Evolutionary conservation across 257 asterid species (phyloP).

Genomic region (Osmanthus fragrans): DNA sequence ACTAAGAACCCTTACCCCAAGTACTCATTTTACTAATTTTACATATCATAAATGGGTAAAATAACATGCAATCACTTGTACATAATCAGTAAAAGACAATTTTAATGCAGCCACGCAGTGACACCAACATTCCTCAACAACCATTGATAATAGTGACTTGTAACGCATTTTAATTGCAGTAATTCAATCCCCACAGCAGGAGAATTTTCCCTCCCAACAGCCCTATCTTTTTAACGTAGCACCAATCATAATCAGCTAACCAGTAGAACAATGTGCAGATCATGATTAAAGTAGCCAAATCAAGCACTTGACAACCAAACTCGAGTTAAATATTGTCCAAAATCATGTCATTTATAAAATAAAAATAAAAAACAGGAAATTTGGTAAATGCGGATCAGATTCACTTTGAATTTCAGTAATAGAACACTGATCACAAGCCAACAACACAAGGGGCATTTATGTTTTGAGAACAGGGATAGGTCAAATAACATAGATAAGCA

Average conservation of each 20-base stretch:
- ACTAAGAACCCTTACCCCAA: no score
- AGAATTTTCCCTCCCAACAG: not conserved
- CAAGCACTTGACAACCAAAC: not conserved
- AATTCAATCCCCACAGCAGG: no score
- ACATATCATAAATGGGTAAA: no score
- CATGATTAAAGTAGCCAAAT: not conserved
- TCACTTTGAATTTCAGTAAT: not conserved
- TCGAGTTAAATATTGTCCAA: not conserved
- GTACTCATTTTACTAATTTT: no score
- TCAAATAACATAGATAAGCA: not conserved
- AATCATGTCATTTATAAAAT: not conserved
- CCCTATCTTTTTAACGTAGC: not conserved
- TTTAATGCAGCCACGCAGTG: no score
- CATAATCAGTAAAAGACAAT: no score
- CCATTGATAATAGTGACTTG: no score
- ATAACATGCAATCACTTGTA: no score
- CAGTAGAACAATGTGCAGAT: not conserved
- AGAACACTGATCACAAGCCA: not conserved
- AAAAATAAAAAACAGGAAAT: not conserved
- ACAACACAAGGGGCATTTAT: not conserved
- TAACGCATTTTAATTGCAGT: no score
- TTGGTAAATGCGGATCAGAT: not conserved
- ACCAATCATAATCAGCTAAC: not conserved
- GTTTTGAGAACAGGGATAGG: not conserved
- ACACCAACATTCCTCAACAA: no score